Percentiles rank a stretch among this genome's conserved stretches.
Evolutionary conservation across 1,284 basidiomycete species (phyloP).

Genomic region (Fomes fomentarius): DNA sequence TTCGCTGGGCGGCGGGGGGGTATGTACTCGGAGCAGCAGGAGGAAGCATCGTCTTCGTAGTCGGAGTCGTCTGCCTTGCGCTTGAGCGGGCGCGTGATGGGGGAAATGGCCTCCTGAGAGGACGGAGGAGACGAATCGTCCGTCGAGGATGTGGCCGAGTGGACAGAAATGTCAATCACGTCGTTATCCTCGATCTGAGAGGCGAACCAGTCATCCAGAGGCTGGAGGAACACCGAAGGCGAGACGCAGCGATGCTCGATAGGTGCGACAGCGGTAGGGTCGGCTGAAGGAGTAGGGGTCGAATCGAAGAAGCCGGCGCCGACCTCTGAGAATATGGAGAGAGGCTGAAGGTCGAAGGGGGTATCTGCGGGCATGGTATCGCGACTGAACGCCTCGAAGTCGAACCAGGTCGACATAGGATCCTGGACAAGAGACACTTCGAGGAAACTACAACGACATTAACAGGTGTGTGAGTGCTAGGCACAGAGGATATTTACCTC

Average conservation of each 20-base stretch:
- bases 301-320: background rate
- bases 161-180: background rate
- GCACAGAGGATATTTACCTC: background rate
- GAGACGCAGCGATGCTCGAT: background rate
- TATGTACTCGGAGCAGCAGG: constrained; percentile 1
- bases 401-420: background rate
- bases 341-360: background rate
- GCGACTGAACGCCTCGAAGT: background rate
- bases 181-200: background rate
- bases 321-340: background rate
- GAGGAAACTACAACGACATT: background rate
- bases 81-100: background rate
- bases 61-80: background rate
- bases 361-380: background rate
- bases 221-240: background rate
- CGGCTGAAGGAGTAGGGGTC: too few species aligned
- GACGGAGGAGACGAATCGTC: background rate
- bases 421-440: background rate
- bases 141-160: background rate
- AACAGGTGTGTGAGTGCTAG: background rate
- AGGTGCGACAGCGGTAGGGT: too few species aligned
- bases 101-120: background rate
- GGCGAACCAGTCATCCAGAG: background rate
- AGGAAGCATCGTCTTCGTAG: background rate
- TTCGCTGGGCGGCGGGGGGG: background rate